Evolutionary conservation across 2,329 filamentous ascomycete species (phyloP).

Genomic region (Pestalotiopsis fici): DNA sequence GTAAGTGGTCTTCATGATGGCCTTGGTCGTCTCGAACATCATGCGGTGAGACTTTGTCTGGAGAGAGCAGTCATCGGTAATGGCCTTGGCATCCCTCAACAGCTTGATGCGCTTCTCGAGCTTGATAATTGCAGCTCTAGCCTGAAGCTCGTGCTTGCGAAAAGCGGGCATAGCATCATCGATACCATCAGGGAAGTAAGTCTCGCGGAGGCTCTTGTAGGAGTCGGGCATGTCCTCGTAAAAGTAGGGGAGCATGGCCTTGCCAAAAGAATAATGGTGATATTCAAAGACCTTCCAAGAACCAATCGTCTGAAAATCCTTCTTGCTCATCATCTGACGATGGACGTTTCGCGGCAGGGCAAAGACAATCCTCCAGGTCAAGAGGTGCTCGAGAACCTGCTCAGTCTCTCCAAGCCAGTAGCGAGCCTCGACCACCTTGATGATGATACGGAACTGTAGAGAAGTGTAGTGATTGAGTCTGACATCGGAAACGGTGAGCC

Average conservation of each 20-base stretch:
- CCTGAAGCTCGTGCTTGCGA: slow-evolving; percentile 6
- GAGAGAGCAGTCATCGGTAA: background rate
- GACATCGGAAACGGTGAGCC: background rate
- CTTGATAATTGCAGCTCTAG: background rate
- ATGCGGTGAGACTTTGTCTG: background rate
- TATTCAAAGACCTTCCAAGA: background rate
- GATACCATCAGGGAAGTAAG: slow-evolving; percentile 13
- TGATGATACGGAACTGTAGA: slow-evolving; percentile 2
- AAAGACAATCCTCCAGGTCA: slow-evolving; percentile 11
- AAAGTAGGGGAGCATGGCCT: background rate
- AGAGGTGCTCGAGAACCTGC: background rate
- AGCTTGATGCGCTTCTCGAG: background rate
- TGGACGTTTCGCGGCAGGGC: slow-evolving; percentile 4
- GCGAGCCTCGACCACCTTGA: slow-evolving; percentile 10
- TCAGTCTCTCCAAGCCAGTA: slow-evolving; percentile 11
- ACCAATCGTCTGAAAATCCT: background rate
- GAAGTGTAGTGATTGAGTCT: slow-evolving; percentile 1
- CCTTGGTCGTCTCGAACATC: background rate
- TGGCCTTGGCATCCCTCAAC: background rate
- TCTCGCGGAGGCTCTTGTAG: slow-evolving; percentile 1
- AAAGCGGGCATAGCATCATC: slow-evolving; percentile 12
- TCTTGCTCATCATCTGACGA: background rate
- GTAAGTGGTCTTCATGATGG: background rate
- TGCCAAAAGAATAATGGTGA: background rate
- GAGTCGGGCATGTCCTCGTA: slow-evolving; percentile 1